Evolutionary conservation across 345 rosid species (phyloP), one percentile per base, ranked within the genome.

Genomic region (Eucalyptus paniculata): DNA sequence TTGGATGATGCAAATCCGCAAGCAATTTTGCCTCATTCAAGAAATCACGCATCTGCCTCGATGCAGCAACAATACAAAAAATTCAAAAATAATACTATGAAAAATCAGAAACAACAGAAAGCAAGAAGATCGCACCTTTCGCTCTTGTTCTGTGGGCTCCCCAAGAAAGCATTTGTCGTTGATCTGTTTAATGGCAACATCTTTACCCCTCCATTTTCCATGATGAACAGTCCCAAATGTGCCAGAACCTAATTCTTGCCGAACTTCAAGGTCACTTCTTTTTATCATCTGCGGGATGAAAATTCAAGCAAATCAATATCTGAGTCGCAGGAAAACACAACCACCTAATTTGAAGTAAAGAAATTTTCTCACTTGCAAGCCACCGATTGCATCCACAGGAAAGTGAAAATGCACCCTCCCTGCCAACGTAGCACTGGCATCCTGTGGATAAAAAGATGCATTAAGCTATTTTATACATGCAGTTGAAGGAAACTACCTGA

Each of bases 191-290:
- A 96, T 94, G 77, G 94, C 96, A 88, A 94, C 96, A 90, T 94
- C 96, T n/a, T 94, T 93, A 82, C 95, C 97, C 93, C 97, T 93
- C 97, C 97, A 95, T 91, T 95, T 95, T 47, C 97, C 96, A 87
- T 93, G 95, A 91, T 95, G 94, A 83, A 95, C 96, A 32, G 97
- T 94, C 83, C 96, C 96, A 87, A 92, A 94, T 87, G 97, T 95
- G 69, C 96, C 96, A 44, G 97, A 95, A 88, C 96, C 96, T 92
- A 94, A 89, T 88, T 95, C 97, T 89, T 81, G 91, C 51, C 91
- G 88, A 90, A 94, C 95, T 92, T 94, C 97, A 60, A 95, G 94
- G 87, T 95, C 96, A 92, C 88, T 85, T 42, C 92, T 93, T 87
- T 92, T 94, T 89, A 95, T 92, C 89, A 94, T 93, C 97, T 95